Evolutionary conservation across 106 monocot species (phyloP), one percentile per base, ranked within the genome.

Genomic region (Dendrobium chrysotoxum): DNA sequence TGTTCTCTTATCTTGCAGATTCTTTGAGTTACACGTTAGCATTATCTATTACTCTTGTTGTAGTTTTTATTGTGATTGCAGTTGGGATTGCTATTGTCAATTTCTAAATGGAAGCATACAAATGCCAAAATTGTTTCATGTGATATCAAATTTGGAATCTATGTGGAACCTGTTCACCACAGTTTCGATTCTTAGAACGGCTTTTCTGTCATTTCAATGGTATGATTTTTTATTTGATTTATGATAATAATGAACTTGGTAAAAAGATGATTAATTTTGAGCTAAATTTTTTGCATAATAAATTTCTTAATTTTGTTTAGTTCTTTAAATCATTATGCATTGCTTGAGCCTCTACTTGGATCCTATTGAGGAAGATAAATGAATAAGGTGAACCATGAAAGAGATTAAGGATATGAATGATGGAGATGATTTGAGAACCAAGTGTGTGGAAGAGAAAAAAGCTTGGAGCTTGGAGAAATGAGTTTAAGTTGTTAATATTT

Each of bases 11-110:
- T 26, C 35, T 31, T 81, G 77, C 85, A 93, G 93, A 93, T 90
- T 93, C 93, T n/a, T 75, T 93, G 80, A 71, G 87, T 64, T 86
- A 87, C 75, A 88, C 93, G n/a, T 93, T 90, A 75, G 88, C 93
- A 18, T 77, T 93, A 47, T 90, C 90, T 9, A 85, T 93, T 85
- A 90, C 87, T 21, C 85, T 93, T 3, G 90, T 88, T 18, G 87
- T 88, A 0, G 82, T 93, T 17, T 93, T 93, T 75, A 90, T 93
- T 40, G 84, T 88, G 4, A 85, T 93, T 4, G 90, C 88, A 35
- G 86, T 88, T 75, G 90, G 90, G 46, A 85, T 93, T 72, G 83
- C 90, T 16, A 80, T 93, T 53, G 75, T 90, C 2, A 93, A 47
- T 79, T 93, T 70, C 13, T 90, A 3, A 76, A 73, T 71, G 93